Conservation (phyloP, 495 filamentous ascomycete species). For the Xylaria castorea region DNA sequence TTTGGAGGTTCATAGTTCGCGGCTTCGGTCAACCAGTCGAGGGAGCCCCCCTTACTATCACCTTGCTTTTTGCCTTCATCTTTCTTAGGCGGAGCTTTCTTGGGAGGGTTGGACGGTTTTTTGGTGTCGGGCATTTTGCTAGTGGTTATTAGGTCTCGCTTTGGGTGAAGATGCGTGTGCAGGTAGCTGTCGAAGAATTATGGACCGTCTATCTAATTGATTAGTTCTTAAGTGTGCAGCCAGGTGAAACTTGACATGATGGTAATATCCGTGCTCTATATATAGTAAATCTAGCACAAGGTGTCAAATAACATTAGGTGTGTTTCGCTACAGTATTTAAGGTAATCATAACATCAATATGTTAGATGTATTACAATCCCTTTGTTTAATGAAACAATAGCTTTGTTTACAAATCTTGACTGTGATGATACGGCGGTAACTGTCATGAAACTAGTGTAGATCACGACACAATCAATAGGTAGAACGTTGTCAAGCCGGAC, state of each 20-base stretch:
- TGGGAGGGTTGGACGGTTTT: not conserved
- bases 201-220: not conserved
- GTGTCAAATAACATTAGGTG: not conserved
- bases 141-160: not conserved
- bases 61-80: not conserved
- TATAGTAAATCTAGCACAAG: not conserved
- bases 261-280: not conserved
- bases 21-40: not conserved
- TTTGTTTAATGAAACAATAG: constrained; percentile 3
- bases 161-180: not conserved
- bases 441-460: no score
- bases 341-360: not conserved
- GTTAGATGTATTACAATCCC: not conserved
- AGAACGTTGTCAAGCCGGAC: no score
- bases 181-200: not conserved
- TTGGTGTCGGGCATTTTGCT: not conserved
- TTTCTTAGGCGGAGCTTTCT: not conserved
- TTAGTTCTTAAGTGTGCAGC: not conserved
- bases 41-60: not conserved
- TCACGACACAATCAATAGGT: no score
- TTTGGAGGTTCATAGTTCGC: constrained; percentile 9
- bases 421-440: no score
- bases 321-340: not conserved
- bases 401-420: not conserved
- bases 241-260: not conserved